Conservation (phyloP, 1,139 yeast species). For the Nadsonia commutata region DNA sequence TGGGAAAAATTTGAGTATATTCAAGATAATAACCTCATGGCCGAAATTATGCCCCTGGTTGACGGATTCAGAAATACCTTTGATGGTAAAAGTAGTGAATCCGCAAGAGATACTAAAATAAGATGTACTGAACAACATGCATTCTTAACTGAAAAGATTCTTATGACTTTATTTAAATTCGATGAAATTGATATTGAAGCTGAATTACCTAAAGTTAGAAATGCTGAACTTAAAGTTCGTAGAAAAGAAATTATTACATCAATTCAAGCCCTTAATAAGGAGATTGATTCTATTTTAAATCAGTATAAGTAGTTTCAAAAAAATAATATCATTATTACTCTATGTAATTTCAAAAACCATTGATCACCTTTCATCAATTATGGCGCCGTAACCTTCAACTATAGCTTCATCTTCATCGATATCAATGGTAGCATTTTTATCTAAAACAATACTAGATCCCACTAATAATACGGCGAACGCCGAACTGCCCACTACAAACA, state of each 20-base stretch:
- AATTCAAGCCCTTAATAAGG: neutral
- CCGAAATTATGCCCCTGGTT: neutral
- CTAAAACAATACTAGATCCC: neutral
- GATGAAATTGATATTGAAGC: neutral
- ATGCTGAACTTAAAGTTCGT: neutral
- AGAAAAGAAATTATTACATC: neutral
- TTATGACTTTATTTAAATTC: neutral
- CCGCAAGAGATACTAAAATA: neutral
- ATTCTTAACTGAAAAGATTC: neutral
- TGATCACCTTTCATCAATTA: no score
- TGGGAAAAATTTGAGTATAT: neutral
- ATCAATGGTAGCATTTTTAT: neutral
- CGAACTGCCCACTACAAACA: conserved; percentile 15
- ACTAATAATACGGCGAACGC: conserved; percentile 9
- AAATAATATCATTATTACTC: no score
- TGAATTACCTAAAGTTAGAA: neutral
- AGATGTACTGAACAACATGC: neutral
- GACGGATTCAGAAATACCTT: neutral
- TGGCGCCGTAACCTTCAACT: no score
- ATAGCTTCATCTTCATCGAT: no score
- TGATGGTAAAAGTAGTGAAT: neutral
- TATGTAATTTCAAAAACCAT: no score
- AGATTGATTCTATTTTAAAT: neutral
- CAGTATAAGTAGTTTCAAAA: neutral
- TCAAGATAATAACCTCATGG: neutral